Evolutionary conservation across 768 basidiomycete genomes (phyloP), one percentile per base, ranked within the genome.

Genomic region (Amylocystis lapponica): DNA sequence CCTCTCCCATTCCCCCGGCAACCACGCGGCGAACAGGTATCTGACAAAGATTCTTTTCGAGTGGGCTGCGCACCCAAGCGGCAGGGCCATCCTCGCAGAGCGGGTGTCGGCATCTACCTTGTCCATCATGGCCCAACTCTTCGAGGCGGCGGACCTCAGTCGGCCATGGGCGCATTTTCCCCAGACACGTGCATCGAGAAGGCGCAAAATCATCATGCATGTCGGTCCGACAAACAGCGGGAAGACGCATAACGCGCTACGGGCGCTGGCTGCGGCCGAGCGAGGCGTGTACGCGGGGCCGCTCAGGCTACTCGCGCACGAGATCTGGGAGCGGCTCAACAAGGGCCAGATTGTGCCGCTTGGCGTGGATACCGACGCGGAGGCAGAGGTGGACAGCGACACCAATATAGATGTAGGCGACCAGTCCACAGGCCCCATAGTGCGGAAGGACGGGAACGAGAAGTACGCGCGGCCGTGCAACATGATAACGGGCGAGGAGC

Each of bases 181-280:
- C 0, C 14, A 40, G 8, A 80, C 91, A 0, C 79, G 95, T 9
- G 55, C 61, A 10, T 66, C 81, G 49, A 73, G 70, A 14, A 49
- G 47, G 9, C 76, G 94, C 16, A 88, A 83, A 52, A 69, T 98
- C 53, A 84, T 94, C 60, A 83, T 98, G 72, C 95, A 99, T 55
- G 91, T 99, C 30, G 96, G 95, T 0, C 96, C 96, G 0, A 98
- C 96, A 19, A 99, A 98, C 63, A 90, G 88, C 49, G 96, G 95
- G 23, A 99, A 99, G 68, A 99, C 95, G 0, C 83, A 98, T 57
- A 82, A 86, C 56, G 96, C 95, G 0, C 68, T 99, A 8, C 82
- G 89, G 33, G 90, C 93, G 0, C 75, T 99, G 2, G 87, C 91
- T 0, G 78, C 80, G 4, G 80, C 93, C 0, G 55, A 59, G 1